A percentile compares a stretch with the other conserved stretches of the same genome.
Evolutionary conservation across 306 rosid genomes (phyloP).

Genomic region (Acmispon strigosus): DNA sequence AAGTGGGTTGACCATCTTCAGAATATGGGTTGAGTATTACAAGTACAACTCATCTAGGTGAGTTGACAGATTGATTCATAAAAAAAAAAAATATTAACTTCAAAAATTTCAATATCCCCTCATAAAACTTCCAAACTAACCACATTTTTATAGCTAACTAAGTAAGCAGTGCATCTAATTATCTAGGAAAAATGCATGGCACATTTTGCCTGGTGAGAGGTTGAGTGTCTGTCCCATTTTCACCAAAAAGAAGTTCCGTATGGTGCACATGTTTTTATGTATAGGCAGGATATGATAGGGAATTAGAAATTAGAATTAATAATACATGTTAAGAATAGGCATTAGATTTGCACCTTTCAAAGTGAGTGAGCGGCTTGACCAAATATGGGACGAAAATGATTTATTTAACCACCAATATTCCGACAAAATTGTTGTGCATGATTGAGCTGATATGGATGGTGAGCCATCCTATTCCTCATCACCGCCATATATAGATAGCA

Average conservation of each 20-base stretch:
- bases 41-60: too few species aligned
- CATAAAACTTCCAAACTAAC: too few species aligned
- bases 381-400: constrained; percentile 40
- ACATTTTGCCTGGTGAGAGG: background rate
- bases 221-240: background rate
- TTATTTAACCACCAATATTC: constrained; percentile 70
- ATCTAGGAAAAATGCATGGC: too few species aligned
- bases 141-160: too few species aligned
- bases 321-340: background rate
- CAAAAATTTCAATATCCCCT: too few species aligned
- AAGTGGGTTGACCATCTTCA: too few species aligned
- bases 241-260: constrained; percentile 11
- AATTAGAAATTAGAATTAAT: background rate
- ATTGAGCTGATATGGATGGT: constrained; percentile 56
- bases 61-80: too few species aligned
- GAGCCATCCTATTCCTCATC: constrained; percentile 77
- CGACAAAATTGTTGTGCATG: constrained; percentile 50
- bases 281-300: constrained; percentile 1
- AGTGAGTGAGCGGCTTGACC: constrained; percentile 28
- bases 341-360: constrained; percentile 21
- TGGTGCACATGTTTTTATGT: constrained; percentile 19
- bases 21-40: too few species aligned
- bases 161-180: too few species aligned
- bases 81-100: too few species aligned
- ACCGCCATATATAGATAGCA: constrained; percentile 37